Percentiles rank a stretch among this genome's conserved stretches.
Conservation (phyloP, 2,329 filamentous ascomycete species). For the Chrysosporium keratinophilum region DNA sequence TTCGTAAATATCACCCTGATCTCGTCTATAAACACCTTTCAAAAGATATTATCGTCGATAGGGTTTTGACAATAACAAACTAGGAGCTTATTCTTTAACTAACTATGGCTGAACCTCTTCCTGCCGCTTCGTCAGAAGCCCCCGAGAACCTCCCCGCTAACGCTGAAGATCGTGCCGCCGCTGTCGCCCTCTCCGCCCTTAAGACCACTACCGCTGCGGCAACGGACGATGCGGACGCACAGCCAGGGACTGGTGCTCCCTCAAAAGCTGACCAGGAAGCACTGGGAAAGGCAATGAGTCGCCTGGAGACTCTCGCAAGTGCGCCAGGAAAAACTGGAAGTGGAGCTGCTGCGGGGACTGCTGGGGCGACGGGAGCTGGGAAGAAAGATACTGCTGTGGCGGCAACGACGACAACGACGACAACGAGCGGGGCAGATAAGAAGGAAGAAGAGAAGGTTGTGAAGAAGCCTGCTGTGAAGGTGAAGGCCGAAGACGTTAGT, state of each 20-base stretch:
- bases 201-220: conserved; percentile 31
- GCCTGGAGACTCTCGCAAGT: conserved; percentile 35
- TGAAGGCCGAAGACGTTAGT: conserved; percentile 37
- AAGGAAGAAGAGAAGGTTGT: conserved; percentile 23
- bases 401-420: no score
- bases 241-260: conserved; percentile 23
- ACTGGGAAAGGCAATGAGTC: conserved; percentile 41
- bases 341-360: conserved; percentile 17
- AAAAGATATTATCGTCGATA: no score
- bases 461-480: conserved; percentile 36
- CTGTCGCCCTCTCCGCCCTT: conserved; percentile 40
- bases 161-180: conserved; percentile 43
- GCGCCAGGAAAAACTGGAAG: conserved; percentile 15
- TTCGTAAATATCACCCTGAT: no score
- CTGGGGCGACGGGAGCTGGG: conserved; percentile 17
- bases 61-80: background rate
- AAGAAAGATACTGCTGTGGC: conserved; percentile 16
- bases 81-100: background rate
- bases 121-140: conserved; percentile 26
- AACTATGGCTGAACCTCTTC: conserved; percentile 5
- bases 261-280: conserved; percentile 38
- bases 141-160: conserved; percentile 32
- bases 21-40: no score
- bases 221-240: conserved; percentile 21
- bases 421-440: conserved; percentile 16